Evolutionary conservation across 1,139 yeast species (phyloP), one percentile per base, ranked within the genome.

Genomic region (Zygosaccharomyces pseudobailii): DNA sequence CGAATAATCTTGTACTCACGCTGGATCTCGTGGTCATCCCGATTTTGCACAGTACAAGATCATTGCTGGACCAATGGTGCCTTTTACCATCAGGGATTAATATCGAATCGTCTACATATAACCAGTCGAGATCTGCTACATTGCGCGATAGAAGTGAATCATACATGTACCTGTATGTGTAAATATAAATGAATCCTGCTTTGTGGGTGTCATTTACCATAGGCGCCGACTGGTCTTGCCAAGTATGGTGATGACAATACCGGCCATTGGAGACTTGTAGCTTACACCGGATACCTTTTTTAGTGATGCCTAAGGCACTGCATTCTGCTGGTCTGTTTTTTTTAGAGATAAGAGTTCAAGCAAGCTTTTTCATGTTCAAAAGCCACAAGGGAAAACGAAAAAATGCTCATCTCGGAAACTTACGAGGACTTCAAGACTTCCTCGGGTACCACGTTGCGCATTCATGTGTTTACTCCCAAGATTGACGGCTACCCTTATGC

Each of bases 401-500:
- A 43, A 42, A 85, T 86, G 94, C 73, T 86, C 56, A 80, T 85
- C 55, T 78, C 79, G 51, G 94, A 86, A 63, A 66, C 80, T 5
- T 79, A 63, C 65, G 77, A 75, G 53, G 95, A 86, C 62, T 80
- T 85, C 36, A 66, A 70, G 55, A 84, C 94, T 10, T 76, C 84
- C 3, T 73, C 74, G 51, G 86, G 84, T 25, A 82, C 89, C 10
- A 76, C 80, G 45, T 76, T 85, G 78, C 74, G 94, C 53, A 71
- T 85, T 42, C 82, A 71, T 63, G 74, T 79, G 28, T 85, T 69
- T 67, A 86, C 82, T 48, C 95, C 95, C 8, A 76, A 74, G 57
- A 75, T 86, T 48, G 79, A 82, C 37, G 82, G 82, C 51, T 84
- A 83, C 66, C 92, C 94, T 20, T 67, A 74, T 31, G 94, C 86